These are phyloP conservation scores for Calocera viscosa DNA, from an alignment of 768 basidiomycete species.

Conservation along the genomic window DNA sequence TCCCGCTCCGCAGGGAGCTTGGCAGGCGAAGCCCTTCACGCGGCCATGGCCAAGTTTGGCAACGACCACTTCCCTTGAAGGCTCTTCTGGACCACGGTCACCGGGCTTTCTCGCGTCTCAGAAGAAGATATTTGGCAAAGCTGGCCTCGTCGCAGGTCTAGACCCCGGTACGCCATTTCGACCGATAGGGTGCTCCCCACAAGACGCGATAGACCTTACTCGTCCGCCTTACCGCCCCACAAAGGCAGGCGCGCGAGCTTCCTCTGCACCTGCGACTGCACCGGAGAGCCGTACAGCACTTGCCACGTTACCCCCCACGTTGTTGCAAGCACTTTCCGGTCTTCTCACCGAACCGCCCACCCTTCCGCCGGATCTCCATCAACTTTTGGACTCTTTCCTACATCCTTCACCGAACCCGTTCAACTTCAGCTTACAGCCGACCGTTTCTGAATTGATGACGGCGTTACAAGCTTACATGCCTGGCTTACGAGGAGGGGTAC, in stretches of 20 bases:
- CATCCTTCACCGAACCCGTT: background rate
- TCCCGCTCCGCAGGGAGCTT: background rate
- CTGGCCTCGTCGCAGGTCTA: background rate
- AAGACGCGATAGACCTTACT: background rate
- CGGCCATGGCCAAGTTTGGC: background rate
- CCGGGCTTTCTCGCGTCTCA: background rate
- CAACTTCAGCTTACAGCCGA: background rate
- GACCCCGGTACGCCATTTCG: background rate
- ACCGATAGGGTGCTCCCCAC: background rate
- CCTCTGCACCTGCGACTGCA: background rate
- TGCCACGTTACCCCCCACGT: background rate
- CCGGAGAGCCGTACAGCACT: background rate
- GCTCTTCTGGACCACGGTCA: background rate
- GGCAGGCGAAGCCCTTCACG: background rate
- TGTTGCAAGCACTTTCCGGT: background rate
- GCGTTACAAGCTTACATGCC: background rate
- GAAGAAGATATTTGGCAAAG: slow-evolving; percentile 5
- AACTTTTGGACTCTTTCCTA: background rate
- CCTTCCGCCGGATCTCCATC: background rate
- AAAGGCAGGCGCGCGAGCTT: background rate
- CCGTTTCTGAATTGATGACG: background rate
- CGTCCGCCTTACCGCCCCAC: background rate
- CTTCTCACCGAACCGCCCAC: background rate
- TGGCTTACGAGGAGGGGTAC: background rate
- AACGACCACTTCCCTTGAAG: background rate